These are phyloP conservation scores for Rhodotorula sp. DNA, from an alignment of 1,284 basidiomycete species.

Conservation along the genomic window DNA sequence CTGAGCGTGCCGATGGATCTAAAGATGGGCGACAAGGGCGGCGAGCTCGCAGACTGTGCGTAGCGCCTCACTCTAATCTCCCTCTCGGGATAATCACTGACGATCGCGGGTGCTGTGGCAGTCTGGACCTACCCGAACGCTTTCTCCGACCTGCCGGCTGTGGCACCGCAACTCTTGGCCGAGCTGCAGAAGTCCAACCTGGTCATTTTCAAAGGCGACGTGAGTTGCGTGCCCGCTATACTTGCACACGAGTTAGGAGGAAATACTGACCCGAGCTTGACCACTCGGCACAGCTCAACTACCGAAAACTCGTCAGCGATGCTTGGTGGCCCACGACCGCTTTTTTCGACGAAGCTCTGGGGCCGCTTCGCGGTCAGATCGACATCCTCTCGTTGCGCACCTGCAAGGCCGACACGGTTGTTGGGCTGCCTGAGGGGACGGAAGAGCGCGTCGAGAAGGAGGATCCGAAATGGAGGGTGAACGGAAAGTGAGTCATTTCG, in stretches of 20 bases:
- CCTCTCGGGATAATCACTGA: not conserved
- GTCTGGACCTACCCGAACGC: conserved; percentile 85
- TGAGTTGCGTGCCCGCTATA: conserved; percentile 56
- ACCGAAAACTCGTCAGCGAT: conserved; percentile 77
- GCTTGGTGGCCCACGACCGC: conserved; percentile 83
- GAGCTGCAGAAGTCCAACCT: conserved; percentile 67
- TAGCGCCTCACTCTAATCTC: not conserved
- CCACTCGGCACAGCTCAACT: conserved; percentile 17
- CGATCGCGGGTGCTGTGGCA: not conserved
- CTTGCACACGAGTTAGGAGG: not conserved
- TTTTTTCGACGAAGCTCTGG: conserved; percentile 73
- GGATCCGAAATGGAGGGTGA: conserved; percentile 74
- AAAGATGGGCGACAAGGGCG: conserved; percentile 58
- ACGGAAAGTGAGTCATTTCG: conserved; percentile 64
- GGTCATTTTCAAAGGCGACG: conserved; percentile 93
- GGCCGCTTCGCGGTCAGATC: conserved; percentile 75
- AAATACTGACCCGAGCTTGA: conserved; percentile 19
- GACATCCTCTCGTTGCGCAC: conserved; percentile 83
- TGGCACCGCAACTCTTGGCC: conserved; percentile 62
- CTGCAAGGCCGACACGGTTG: conserved; percentile 93
- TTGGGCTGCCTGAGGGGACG: conserved; percentile 67
- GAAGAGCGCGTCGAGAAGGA: conserved; percentile 66
- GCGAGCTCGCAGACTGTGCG: conserved; percentile 39
- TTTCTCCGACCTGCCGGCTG: conserved; percentile 73
- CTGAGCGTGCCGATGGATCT: conserved; percentile 68